Conservation (phyloP, 768 basidiomycete species). For the Obba rivulosa region DNA sequence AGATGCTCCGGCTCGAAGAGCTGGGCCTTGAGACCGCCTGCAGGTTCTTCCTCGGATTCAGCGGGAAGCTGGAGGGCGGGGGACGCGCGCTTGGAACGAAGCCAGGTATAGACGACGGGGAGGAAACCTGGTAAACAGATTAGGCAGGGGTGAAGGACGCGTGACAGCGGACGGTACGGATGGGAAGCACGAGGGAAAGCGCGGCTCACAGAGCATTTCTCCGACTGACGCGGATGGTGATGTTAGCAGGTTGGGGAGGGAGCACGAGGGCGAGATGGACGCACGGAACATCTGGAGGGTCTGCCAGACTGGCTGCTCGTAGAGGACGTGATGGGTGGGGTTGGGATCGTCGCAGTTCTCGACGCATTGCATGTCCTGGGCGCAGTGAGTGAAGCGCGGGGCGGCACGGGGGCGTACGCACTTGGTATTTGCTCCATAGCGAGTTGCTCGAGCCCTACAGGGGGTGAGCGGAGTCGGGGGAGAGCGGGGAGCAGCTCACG, state of each 20-base stretch:
- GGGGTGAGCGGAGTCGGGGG: slow-evolving; percentile 1
- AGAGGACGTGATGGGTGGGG: slow-evolving; percentile 59
- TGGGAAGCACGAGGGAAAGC: slow-evolving; percentile 11
- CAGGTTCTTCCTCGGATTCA: slow-evolving; percentile 37
- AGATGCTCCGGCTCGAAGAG: slow-evolving; percentile 36
- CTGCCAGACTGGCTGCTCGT: slow-evolving; percentile 95
- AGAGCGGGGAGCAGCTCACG: slow-evolving; percentile 32
- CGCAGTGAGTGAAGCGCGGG: neutral
- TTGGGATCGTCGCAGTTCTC: slow-evolving; percentile 78
- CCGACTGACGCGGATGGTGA: slow-evolving; percentile 61
- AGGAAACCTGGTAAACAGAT: slow-evolving; percentile 60
- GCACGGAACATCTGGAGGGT: slow-evolving; percentile 85
- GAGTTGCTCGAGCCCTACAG: slow-evolving; percentile 73
- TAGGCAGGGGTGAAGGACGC: slow-evolving; percentile 8
- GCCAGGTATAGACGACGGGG: slow-evolving; percentile 71
- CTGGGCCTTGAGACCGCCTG: slow-evolving; percentile 15
- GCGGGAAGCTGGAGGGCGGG: slow-evolving; percentile 51
- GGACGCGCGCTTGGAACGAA: slow-evolving; percentile 39
- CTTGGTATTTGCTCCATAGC: slow-evolving; percentile 83
- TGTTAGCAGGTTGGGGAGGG: slow-evolving; percentile 5
- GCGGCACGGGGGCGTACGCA: slow-evolving; percentile 18
- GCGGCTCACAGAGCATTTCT: slow-evolving; percentile 83
- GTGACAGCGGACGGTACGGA: slow-evolving; percentile 7
- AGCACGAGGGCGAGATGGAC: slow-evolving; percentile 27
- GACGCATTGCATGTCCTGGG: slow-evolving; percentile 95